Conservation (phyloP, 768 basidiomycete species). For the Trametes cinnabarina region DNA sequence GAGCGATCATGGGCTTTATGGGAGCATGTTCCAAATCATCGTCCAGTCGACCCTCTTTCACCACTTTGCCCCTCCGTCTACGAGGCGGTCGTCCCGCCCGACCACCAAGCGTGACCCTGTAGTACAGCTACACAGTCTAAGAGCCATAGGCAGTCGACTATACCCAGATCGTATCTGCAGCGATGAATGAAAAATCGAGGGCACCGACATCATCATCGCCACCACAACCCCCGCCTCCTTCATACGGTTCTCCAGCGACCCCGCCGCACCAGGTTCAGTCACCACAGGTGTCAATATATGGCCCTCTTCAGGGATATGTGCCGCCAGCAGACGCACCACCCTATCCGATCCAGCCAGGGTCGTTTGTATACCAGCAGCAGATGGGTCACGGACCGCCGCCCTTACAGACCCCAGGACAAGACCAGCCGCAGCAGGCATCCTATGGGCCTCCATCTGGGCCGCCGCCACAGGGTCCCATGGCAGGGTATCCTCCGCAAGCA, state of each 20-base stretch:
- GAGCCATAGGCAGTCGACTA: too few species aligned
- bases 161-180: not conserved
- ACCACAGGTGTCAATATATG: not conserved
- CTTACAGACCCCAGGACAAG: not conserved
- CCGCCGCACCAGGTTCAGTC: not conserved
- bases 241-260: not conserved
- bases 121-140: too few species aligned
- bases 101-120: too few species aligned
- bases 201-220: not conserved
- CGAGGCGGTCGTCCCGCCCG: too few species aligned
- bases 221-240: not conserved
- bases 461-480: not conserved
- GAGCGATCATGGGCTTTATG: too few species aligned
- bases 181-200: constrained; percentile 13
- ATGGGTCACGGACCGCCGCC: not conserved
- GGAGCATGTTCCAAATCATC: too few species aligned
- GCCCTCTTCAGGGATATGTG: not conserved
- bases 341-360: not conserved
- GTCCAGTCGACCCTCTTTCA: not conserved
- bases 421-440: not conserved
- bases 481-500: not conserved
- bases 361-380: not conserved
- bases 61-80: not conserved
- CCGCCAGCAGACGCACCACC: not conserved
- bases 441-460: not conserved